Percentiles rank a stretch among this genome's conserved stretches.
Evolutionary conservation across 2,329 filamentous ascomycete genomes (phyloP).

Genomic region (Tothia fuscella): DNA sequence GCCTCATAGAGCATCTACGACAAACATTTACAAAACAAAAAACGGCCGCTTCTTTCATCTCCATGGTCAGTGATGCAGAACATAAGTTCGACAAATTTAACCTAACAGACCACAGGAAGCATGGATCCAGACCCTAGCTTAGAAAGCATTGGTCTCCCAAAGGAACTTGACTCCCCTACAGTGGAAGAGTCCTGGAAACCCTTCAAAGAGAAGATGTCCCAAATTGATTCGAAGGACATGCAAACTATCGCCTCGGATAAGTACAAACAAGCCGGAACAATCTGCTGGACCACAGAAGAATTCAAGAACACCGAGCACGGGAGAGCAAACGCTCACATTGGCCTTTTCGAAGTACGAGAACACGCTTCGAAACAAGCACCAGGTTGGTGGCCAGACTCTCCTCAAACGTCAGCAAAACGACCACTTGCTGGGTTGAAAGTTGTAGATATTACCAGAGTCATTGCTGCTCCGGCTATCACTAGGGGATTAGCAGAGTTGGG

Average conservation of each 20-base stretch:
- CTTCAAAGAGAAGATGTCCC: constrained; percentile 23
- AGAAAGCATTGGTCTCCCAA: constrained; percentile 21
- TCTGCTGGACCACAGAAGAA: constrained; percentile 27
- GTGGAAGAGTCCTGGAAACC: constrained; percentile 22
- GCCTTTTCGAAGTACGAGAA: constrained; percentile 29
- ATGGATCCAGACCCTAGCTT: constrained; percentile 36
- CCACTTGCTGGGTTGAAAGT: constrained; percentile 39
- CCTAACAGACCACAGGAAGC: constrained; percentile 11
- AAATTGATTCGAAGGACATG: constrained; percentile 24
- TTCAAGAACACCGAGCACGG: constrained; percentile 29
- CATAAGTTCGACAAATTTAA: constrained; percentile 3
- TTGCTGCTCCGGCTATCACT: constrained; percentile 35
- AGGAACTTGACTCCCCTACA: constrained; percentile 17
- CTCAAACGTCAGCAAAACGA: constrained; percentile 21
- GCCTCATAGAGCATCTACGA: constrained; percentile 23
- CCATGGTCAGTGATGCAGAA: constrained; percentile 23
- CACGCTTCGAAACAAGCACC: constrained; percentile 19
- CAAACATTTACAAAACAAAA: constrained; percentile 37
- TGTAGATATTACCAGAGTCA: constrained; percentile 38
- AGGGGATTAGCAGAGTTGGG: constrained; percentile 34
- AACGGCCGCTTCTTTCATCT: constrained; percentile 36
- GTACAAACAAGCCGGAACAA: constrained; percentile 30
- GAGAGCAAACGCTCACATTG: constrained; percentile 29
- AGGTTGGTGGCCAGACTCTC: constrained; percentile 31
- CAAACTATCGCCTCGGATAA: constrained; percentile 25